Evolutionary conservation across 2,329 filamentous ascomycete genomes (phyloP), one percentile per base, ranked within the genome.

Genomic region (Fusarium nodosum): DNA sequence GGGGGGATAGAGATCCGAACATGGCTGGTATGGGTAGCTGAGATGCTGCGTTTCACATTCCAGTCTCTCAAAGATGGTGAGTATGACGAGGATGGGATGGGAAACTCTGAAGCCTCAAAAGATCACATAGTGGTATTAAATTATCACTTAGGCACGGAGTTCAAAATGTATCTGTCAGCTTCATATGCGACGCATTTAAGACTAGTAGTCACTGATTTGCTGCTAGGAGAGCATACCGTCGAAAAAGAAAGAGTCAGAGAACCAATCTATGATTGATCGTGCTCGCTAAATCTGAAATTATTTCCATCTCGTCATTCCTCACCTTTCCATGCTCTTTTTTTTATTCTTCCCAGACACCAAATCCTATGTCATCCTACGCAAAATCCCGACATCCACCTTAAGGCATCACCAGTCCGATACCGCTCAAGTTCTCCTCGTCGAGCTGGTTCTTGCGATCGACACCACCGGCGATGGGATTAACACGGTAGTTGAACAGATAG

Each of bases 401-500:
- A 31, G 84, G 83, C 90, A 97, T 94, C 26, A 97, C 93, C 76
- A 97, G 88, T 39, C 96, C 96, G 63, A 99, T 90, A 2, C 96
- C 95, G 73, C 94, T 96, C 77, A 94, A 88, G 67, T 88, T 87
- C 60, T 90, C 89, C 72, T 90, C 88, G 77, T 97, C 94, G 39
- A 95, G 84, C 73, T 89, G 83, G 77, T 97, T 97, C 76, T 87
- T 88, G 75, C 87, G 86, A 78, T 97, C 90, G 44, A 98, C 90
- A 24, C 96, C 96, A 50, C 96, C 94, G 1, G 88, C 83, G 75
- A 99, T 91, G n/a, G 90, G 89, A 64, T 92, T 90, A 15, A 93
- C 93, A 60, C 93, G 90, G 84, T 97, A 99, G 82, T 99, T 99
- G 86, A 97, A 99, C 33, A 99, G 85, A 80, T 99, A 99, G 82